A percentile compares a stretch with the other conserved stretches of the same genome.
Evolutionary conservation across 176 grass and related monocot species (phyloP).

Genomic region (Oryza meyeriana): DNA sequence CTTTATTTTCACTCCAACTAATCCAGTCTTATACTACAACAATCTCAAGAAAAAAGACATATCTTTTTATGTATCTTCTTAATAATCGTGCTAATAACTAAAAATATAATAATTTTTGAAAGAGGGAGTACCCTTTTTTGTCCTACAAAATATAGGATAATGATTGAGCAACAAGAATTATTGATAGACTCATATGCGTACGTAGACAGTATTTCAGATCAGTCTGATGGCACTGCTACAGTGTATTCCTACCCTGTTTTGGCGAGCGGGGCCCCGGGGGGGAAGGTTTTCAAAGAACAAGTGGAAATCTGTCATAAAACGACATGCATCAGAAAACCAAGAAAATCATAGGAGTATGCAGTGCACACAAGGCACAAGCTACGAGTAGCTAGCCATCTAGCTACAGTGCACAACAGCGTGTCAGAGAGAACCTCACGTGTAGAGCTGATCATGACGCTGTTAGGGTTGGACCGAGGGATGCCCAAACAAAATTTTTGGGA

Average conservation of each 20-base stretch:
- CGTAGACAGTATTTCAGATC: background rate
- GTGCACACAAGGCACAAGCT: background rate
- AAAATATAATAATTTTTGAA: too few species aligned
- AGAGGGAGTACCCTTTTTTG: too few species aligned
- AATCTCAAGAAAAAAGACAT: too few species aligned
- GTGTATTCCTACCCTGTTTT: background rate
- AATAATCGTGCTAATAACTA: too few species aligned
- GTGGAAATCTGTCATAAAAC: background rate
- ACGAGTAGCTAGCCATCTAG: background rate
- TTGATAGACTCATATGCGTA: background rate
- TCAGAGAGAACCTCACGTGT: background rate
- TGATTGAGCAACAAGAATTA: background rate
- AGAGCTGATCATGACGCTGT: background rate
- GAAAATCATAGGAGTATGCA: background rate
- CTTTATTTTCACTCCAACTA: too few species aligned
- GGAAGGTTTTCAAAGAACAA: background rate
- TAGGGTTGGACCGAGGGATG: background rate
- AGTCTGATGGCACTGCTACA: background rate
- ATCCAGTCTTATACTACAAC: too few species aligned
- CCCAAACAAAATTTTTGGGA: too few species aligned
- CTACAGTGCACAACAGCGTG: background rate
- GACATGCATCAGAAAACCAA: background rate
- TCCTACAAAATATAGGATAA: background rate
- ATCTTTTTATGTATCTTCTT: too few species aligned
- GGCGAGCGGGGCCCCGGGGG: too few species aligned